These are phyloP conservation scores for Ophiostoma himal-ulmi DNA, from an alignment of 2,329 filamentous ascomycete species.

Conservation along the genomic window DNA sequence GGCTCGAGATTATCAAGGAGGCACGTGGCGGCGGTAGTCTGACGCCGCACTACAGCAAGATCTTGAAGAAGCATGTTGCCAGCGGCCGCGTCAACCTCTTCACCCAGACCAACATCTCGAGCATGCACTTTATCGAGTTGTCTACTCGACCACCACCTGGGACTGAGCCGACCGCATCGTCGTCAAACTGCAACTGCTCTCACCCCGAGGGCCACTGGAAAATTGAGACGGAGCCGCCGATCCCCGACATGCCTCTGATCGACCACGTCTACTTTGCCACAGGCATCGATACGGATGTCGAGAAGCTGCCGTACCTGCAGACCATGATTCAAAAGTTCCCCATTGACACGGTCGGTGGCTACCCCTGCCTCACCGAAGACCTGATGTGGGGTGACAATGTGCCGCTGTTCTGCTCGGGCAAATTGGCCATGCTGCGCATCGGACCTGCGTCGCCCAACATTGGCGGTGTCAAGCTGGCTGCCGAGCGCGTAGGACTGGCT, in stretches of 20 bases:
- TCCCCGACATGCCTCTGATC: slow-evolving; percentile 49
- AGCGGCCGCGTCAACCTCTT: slow-evolving; percentile 49
- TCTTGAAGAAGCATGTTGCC: slow-evolving; percentile 56
- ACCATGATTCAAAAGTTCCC: slow-evolving; percentile 55
- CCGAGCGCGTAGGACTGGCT: slow-evolving; percentile 25
- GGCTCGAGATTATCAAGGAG: slow-evolving; percentile 57
- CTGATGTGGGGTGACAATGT: slow-evolving; percentile 69
- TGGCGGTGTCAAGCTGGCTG: slow-evolving; percentile 24
- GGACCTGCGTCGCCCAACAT: slow-evolving; percentile 25
- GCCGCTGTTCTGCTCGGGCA: slow-evolving; percentile 38
- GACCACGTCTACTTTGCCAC: slow-evolving; percentile 74
- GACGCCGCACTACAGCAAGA: slow-evolving; percentile 61
- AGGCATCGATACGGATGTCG: slow-evolving; percentile 60
- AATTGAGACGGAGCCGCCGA: slow-evolving; percentile 48
- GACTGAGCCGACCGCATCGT: not conserved
- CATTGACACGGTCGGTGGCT: slow-evolving; percentile 55
- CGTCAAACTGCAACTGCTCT: not conserved
- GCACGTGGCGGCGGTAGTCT: slow-evolving; percentile 73
- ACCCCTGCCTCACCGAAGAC: slow-evolving; percentile 70
- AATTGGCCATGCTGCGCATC: slow-evolving; percentile 25
- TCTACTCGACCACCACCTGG: not conserved
- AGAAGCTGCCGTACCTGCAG: slow-evolving; percentile 54
- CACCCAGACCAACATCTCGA: slow-evolving; percentile 31
- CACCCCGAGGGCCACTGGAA: slow-evolving; percentile 31
- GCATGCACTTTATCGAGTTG: not conserved